Percentiles rank a stretch among this genome's conserved stretches.
These are phyloP conservation scores for Pseudocercospora fuligena DNA, from an alignment of 2,329 filamentous ascomycete genomes.

Conservation along the genomic window DNA sequence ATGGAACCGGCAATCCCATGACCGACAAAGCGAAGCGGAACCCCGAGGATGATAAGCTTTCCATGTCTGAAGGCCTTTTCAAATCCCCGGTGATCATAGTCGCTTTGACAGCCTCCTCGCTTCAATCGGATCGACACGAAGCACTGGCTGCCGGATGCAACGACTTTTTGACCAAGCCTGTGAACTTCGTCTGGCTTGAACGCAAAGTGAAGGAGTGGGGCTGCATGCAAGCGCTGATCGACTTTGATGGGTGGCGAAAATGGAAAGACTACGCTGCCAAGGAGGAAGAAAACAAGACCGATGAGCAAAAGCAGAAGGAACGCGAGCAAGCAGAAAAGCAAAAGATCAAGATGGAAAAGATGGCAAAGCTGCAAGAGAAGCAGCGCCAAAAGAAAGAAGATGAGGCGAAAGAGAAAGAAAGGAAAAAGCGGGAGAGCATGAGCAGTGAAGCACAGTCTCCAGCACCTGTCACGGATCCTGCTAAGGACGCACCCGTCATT, in stretches of 20 bases:
- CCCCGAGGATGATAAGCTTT: constrained; percentile 70
- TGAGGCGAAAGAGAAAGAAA: constrained; percentile 33
- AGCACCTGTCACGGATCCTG: constrained; percentile 3
- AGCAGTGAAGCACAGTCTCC: constrained; percentile 12
- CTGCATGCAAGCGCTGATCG: constrained; percentile 98
- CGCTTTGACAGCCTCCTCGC: constrained; percentile 87
- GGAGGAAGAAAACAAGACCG: constrained; percentile 41
- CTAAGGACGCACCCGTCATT: neutral
- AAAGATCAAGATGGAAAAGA: constrained; percentile 39
- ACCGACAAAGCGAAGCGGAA: constrained; percentile 43
- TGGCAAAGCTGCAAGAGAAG: constrained; percentile 39
- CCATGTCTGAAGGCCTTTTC: constrained; percentile 70
- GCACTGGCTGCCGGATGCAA: constrained; percentile 95
- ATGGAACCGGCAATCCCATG: constrained; percentile 45
- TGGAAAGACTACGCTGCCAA: constrained; percentile 79
- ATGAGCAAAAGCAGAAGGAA: constrained; percentile 42
- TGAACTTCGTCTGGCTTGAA: constrained; percentile 96
- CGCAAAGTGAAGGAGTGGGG: constrained; percentile 99
- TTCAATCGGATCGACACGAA: constrained; percentile 95
- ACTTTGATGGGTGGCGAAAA: constrained; percentile 96
- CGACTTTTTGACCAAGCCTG: constrained; percentile 94
- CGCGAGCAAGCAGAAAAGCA: constrained; percentile 38
- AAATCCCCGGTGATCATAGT: constrained; percentile 98
- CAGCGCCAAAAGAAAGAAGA: constrained; percentile 33
- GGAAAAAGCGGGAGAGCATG: constrained; percentile 26